Evolutionary conservation across 2,329 filamentous ascomycete species (phyloP).

Genomic region (Cladophialophora bantiana): DNA sequence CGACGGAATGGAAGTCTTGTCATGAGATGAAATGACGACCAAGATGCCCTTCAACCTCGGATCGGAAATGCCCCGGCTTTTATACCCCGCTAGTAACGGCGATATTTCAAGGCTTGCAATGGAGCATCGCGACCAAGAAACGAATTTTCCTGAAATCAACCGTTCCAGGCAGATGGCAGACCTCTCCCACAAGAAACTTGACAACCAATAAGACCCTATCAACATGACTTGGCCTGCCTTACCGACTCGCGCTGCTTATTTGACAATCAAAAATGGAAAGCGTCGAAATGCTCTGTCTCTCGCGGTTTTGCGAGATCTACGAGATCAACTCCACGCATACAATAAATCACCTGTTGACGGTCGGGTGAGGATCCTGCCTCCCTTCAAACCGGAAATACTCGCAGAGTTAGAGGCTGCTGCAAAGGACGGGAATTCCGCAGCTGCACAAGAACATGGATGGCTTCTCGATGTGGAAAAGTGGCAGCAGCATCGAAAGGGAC

Average conservation of each 20-base stretch:
- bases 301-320: constrained; percentile 36
- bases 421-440: constrained; percentile 20
- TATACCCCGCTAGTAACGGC: constrained; percentile 38
- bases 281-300: constrained; percentile 38
- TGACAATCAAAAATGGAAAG: constrained; percentile 36
- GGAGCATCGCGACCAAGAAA: not conserved
- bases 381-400: constrained; percentile 37
- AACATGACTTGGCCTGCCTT: constrained; percentile 37
- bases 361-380: constrained; percentile 35
- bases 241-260: constrained; percentile 35
- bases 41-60: constrained; percentile 1
- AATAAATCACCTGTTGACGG: constrained; percentile 39
- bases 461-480: constrained; percentile 35
- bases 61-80: constrained; percentile 3
- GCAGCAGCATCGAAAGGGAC: constrained; percentile 34
- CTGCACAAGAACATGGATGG: constrained; percentile 36
- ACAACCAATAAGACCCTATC: not conserved
- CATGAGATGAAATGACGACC: constrained; percentile 29
- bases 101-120: not conserved
- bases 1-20: constrained; percentile 40
- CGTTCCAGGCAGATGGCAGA: not conserved
- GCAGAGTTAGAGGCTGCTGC: constrained; percentile 35
- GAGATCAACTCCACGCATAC: constrained; percentile 36
- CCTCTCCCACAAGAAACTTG: not conserved
- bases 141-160: not conserved